phyloP scores from a whole-genome alignment of 768 basidiomycete species.

The Trametes cingulata region DNA sequence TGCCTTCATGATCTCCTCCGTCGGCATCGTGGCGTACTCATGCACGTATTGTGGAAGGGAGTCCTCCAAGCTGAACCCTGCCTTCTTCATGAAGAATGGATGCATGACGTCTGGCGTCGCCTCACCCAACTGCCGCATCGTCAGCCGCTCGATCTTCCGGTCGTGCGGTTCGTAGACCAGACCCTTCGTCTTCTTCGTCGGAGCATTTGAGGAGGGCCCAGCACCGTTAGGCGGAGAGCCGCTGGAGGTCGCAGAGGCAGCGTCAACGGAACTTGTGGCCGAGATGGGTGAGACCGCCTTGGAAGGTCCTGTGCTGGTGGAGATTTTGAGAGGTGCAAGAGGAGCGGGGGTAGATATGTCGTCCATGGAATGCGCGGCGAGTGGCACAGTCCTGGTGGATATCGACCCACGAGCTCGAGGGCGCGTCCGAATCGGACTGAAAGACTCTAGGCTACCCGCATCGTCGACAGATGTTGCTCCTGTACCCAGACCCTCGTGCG shows the following conservation, averaged over 20 bases:
- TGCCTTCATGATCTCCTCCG: constrained; percentile 84
- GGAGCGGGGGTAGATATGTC: background rate
- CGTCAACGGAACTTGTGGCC: background rate
- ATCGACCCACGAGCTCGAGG: constrained; percentile 10
- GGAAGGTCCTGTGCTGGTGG: background rate
- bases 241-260: background rate
- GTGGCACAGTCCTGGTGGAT: constrained; percentile 9
- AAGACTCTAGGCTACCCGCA: background rate
- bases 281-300: constrained; percentile 7
- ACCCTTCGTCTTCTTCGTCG: constrained; percentile 25
- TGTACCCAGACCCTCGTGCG: background rate
- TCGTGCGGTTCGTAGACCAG: constrained; percentile 57
- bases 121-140: constrained; percentile 83
- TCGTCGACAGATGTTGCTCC: background rate
- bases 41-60: constrained; percentile 85
- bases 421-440: background rate
- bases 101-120: constrained; percentile 90
- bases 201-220: constrained; percentile 3
- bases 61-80: constrained; percentile 81
- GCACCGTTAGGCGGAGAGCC: background rate
- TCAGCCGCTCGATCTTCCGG: constrained; percentile 74
- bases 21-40: constrained; percentile 80
- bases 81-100: constrained; percentile 83
- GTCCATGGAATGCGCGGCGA: constrained; percentile 13
- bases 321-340: constrained; percentile 1